Conservation (phyloP, 768 basidiomycete species). For the Daedaleopsis nitida region DNA sequence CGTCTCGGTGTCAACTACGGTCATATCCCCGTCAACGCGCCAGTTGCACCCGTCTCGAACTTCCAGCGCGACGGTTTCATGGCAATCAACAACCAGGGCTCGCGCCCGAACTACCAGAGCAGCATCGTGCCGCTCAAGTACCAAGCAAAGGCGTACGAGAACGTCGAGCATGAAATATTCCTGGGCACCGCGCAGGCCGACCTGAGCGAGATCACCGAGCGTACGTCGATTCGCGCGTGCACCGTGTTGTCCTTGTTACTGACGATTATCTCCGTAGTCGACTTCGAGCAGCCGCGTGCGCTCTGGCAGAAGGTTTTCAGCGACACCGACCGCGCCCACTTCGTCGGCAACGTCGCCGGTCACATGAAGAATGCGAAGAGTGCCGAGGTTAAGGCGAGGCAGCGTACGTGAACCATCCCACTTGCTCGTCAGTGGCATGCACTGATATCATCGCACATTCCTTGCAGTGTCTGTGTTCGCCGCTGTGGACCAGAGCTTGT, state of each 20-base stretch:
- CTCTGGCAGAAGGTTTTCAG: slow-evolving; percentile 71
- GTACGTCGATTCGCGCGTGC: slow-evolving; percentile 45
- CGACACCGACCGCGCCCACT: slow-evolving; percentile 58
- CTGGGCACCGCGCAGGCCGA: slow-evolving; percentile 69
- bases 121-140: slow-evolving; percentile 69
- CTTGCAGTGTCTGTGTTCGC: slow-evolving; percentile 74
- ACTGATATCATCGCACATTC: not conserved
- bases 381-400: slow-evolving; percentile 56
- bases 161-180: slow-evolving; percentile 71
- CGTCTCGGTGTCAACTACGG: slow-evolving; percentile 81
- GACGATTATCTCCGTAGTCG: slow-evolving; percentile 45
- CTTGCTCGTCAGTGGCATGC: not conserved
- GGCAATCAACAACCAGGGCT: slow-evolving; percentile 77
- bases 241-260: not conserved
- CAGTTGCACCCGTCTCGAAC: slow-evolving; percentile 73
- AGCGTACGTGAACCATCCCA: slow-evolving; percentile 50
- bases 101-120: slow-evolving; percentile 87
- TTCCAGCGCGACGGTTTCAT: slow-evolving; percentile 88
- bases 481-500: slow-evolving; percentile 72
- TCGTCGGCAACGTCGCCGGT: slow-evolving; percentile 66
- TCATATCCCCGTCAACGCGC: slow-evolving; percentile 87
- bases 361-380: slow-evolving; percentile 67
- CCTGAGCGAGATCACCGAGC: slow-evolving; percentile 75
- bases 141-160: slow-evolving; percentile 43
- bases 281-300: slow-evolving; percentile 82